These are phyloP conservation scores for Stagonosporopsis rhizophila DNA, from an alignment of 2,329 filamentous ascomycete species.

Conservation along the genomic window DNA sequence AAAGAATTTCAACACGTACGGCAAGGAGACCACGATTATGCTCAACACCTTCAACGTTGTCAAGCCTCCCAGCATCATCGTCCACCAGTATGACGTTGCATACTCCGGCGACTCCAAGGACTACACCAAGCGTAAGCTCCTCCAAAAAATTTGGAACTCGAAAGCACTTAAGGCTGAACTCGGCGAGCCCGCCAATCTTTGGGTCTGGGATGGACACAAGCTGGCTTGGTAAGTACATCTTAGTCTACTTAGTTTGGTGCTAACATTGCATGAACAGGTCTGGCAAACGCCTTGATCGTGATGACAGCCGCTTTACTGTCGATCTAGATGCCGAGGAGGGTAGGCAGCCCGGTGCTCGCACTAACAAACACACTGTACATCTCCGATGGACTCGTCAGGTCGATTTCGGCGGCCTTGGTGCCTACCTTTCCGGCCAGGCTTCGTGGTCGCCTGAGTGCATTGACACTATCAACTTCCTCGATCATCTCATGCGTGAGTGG, in stretches of 20 bases:
- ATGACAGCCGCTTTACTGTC: slow-evolving; percentile 59
- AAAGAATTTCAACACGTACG: slow-evolving; percentile 48
- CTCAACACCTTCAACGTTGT: slow-evolving; percentile 80
- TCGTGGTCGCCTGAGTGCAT: slow-evolving; percentile 65
- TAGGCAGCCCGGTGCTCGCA: slow-evolving; percentile 22
- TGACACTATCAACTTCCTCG: slow-evolving; percentile 87
- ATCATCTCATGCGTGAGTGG: slow-evolving; percentile 84
- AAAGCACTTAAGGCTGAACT: slow-evolving; percentile 64
- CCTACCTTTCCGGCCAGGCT: slow-evolving; percentile 68
- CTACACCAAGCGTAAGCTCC: slow-evolving; percentile 64
- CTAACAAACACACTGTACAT: slow-evolving; percentile 65
- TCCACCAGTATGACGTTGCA: slow-evolving; percentile 83
- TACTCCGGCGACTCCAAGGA: slow-evolving; percentile 67
- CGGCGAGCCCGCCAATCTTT: slow-evolving; percentile 54
- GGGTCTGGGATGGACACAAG: slow-evolving; percentile 83
- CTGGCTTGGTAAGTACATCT: slow-evolving; percentile 74
- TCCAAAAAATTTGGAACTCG: slow-evolving; percentile 80
- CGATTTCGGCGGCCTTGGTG: slow-evolving; percentile 68
- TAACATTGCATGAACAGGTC: slow-evolving; percentile 31
- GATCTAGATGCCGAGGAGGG: slow-evolving; percentile 74
- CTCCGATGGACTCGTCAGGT: slow-evolving; percentile 73
- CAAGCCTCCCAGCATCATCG: slow-evolving; percentile 64
- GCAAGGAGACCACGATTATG: slow-evolving; percentile 49
- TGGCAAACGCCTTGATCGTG: slow-evolving; percentile 32
- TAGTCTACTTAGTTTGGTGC: neutral